Evolutionary conservation across 805 yeast genomes (phyloP).

Genomic region (Metschnikowia cerradonensis): DNA sequence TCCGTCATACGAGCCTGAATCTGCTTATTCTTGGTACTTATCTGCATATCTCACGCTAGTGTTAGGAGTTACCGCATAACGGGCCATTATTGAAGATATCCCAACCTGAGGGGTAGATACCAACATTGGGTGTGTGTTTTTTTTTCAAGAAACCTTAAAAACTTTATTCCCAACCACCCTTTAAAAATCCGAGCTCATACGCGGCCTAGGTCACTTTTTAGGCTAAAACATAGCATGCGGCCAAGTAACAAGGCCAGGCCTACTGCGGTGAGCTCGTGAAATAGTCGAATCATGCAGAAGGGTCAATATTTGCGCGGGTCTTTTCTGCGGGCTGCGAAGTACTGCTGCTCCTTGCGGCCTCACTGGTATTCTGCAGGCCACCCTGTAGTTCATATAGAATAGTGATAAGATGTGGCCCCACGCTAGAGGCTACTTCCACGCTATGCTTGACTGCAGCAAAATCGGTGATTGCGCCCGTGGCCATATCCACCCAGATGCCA

Average conservation of each 20-base stretch:
- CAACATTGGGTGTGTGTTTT: not conserved
- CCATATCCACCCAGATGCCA: constrained; percentile 15
- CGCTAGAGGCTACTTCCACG: constrained; percentile 5
- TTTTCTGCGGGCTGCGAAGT: not conserved
- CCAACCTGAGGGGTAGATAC: not conserved
- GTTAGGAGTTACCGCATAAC: not conserved
- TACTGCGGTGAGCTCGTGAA: not conserved
- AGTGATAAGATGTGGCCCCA: constrained; percentile 14
- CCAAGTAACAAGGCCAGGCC: not conserved
- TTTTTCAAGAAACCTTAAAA: not conserved
- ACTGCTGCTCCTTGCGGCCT: not conserved
- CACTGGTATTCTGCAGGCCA: not conserved
- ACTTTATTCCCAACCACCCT: too few species aligned
- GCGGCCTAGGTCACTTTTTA: not conserved
- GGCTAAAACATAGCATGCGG: not conserved
- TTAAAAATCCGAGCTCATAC: not conserved
- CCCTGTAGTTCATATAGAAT: constrained; percentile 9
- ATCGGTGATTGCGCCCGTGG: constrained; percentile 11
- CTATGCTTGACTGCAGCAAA: constrained; percentile 10
- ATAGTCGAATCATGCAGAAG: not conserved
- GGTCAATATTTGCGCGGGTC: not conserved
- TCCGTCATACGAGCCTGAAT: not conserved
- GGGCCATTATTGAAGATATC: not conserved
- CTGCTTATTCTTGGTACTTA: not conserved
- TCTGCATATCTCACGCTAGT: not conserved